These are phyloP conservation scores for Camellia japonica DNA, from an alignment of 148 eudicot genomes.

Conservation along the genomic window DNA sequence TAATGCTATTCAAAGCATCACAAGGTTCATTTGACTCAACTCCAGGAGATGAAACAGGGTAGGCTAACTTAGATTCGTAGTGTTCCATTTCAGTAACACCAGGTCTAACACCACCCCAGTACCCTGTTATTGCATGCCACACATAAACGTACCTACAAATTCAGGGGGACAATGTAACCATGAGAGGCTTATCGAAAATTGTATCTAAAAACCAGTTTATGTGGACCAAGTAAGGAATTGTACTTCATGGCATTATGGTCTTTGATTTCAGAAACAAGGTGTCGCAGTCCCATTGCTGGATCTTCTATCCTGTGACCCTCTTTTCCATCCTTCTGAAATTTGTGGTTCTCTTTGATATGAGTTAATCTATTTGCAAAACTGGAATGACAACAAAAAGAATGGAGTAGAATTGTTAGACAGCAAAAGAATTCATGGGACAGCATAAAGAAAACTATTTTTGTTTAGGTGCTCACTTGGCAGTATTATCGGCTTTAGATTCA, in stretches of 20 bases:
- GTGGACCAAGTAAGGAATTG: not conserved
- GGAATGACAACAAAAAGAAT: conserved; percentile 15
- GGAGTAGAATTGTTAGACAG: conserved; percentile 2
- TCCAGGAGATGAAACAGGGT: conserved; percentile 64
- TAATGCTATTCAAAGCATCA: conserved; percentile 53
- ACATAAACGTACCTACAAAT: conserved; percentile 65
- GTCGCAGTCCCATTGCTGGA: conserved; percentile 53
- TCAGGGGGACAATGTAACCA: not conserved
- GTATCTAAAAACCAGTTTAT: not conserved
- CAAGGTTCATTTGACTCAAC: conserved; percentile 57
- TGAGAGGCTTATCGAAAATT: not conserved
- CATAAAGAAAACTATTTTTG: not conserved
- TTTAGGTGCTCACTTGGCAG: conserved; percentile 59
- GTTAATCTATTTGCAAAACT: conserved; percentile 85
- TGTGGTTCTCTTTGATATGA: conserved; percentile 72
- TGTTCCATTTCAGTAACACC: conserved; percentile 58
- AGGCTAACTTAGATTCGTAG: conserved; percentile 60
- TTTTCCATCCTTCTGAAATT: conserved; percentile 73
- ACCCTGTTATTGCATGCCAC: conserved; percentile 92
- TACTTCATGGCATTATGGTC: conserved; percentile 65
- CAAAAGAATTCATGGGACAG: not conserved
- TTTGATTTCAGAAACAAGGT: conserved; percentile 62
- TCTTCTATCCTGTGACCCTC: conserved; percentile 66
- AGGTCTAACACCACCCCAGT: conserved; percentile 88
- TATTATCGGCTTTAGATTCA: conserved; percentile 48